Evolutionary conservation across 495 filamentous ascomycete species (phyloP).

Genomic region (Polyplosphaeria fusca): DNA sequence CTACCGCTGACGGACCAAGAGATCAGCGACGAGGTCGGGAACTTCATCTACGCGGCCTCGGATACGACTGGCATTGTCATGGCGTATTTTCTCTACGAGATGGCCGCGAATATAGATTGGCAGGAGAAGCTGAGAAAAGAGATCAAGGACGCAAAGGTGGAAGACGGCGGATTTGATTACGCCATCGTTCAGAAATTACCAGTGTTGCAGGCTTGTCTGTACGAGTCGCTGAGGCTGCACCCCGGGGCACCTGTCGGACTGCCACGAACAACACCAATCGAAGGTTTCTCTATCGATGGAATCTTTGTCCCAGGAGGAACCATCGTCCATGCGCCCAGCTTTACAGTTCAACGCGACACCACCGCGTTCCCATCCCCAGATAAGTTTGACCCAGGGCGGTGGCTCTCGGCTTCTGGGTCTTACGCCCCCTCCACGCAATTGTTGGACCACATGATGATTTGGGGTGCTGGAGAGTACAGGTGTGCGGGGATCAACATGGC

Average conservation of each 20-base stretch:
- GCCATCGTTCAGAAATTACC: slow-evolving; percentile 34
- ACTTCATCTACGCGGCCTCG: slow-evolving; percentile 31
- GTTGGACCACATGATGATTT: slow-evolving; percentile 3
- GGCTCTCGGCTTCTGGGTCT: background rate
- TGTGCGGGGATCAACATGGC: slow-evolving; percentile 9
- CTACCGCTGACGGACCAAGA: slow-evolving; percentile 27
- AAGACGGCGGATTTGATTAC: slow-evolving; percentile 22
- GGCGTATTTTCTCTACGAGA: slow-evolving; percentile 31
- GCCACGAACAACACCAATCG: background rate
- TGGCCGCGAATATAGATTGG: slow-evolving; percentile 28
- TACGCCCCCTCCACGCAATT: background rate
- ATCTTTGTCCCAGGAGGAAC: slow-evolving; percentile 4
- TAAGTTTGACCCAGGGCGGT: background rate
- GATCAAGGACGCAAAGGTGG: slow-evolving; percentile 20
- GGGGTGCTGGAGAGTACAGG: background rate
- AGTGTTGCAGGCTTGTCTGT: slow-evolving; percentile 25
- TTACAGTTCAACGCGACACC: slow-evolving; percentile 5
- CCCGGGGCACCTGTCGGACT: background rate
- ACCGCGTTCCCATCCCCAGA: slow-evolving; percentile 4
- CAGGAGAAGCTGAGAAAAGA: slow-evolving; percentile 26
- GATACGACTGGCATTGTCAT: slow-evolving; percentile 34
- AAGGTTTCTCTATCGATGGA: slow-evolving; percentile 5
- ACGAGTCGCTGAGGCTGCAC: slow-evolving; percentile 2
- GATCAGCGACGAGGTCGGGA: slow-evolving; percentile 32
- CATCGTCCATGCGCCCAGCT: background rate